Base-by-base conservation (phyloP, 805 yeast species). In the Kodamaea sagamina region DNA sequence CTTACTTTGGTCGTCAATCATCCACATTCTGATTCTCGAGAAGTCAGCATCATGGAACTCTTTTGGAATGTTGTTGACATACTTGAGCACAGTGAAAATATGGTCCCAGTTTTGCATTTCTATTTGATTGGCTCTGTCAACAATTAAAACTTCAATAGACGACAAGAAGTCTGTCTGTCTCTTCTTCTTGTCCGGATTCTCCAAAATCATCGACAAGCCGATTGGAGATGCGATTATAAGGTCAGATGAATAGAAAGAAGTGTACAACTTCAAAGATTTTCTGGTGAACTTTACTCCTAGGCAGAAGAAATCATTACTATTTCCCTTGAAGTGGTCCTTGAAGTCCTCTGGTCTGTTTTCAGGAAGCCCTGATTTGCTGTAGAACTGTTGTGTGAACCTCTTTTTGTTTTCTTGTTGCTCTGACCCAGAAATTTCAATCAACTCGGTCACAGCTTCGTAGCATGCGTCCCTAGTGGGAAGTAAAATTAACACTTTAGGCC, bases 101-200 rank as follows among this genome's bases (percentile, higher is more conserved):
- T 92, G 96, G 27, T 85, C 85, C 90, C 97, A 86, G 57, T 90
- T 89, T 65, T 93, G 99, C 86, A 85, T 86, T 57, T 87, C 86
- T 50, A 90, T 72, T 22, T 89, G 86, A 57, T 89, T 89, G 9
- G 93, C 80, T 54, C 86, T 87, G 63, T 93, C 99, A 29, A 89
- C 65, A 13, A 90, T 67, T 39, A 84, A 63, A 3, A 93, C 62
- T 62, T 93, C 99, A 51, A 93, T 87, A 1, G 97, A 89, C 25
- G 95, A 83, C 46, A 93, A 65, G 56, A 89, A 93, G 61, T 90
- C 97, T 43, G 75, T 78, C 51, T 84, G 89, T 45, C 83, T 71
- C 57, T 81, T 79, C 57, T 68, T 63, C 57, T 68, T 72, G 53
- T 71, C 67, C 25, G 67, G 68, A 50, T 81, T 81, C 48, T 88